phyloP scores from a whole-genome alignment of 495 filamentous ascomycete genomes.

The Chaetomium fimeti region DNA sequence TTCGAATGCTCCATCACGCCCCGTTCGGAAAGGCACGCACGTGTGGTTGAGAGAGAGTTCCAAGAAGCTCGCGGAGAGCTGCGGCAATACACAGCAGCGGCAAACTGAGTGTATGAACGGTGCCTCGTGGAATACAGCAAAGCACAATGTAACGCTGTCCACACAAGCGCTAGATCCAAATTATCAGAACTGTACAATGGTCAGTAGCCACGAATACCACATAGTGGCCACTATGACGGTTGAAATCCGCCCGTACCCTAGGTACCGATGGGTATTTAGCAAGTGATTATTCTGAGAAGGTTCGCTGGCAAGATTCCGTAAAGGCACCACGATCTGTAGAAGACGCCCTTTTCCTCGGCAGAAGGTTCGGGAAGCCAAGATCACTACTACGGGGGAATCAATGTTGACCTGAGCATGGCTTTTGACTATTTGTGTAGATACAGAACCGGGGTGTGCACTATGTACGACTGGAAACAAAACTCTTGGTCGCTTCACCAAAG shows the following conservation, averaged over 20 bases:
- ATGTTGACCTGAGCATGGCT: not conserved
- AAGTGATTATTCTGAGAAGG: too few species aligned
- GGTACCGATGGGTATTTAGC: too few species aligned
- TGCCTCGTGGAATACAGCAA: not conserved
- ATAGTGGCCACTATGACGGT: too few species aligned
- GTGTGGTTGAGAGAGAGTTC: constrained; percentile 37
- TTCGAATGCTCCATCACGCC: constrained; percentile 48
- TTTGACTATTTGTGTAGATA: not conserved
- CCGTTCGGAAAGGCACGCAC: constrained; percentile 34
- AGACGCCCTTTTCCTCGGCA: not conserved
- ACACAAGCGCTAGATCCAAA: not conserved
- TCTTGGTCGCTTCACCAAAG: not conserved
- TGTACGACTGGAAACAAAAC: not conserved
- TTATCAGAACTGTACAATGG: too few species aligned
- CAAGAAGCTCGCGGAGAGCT: constrained; percentile 32
- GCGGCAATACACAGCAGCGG: constrained; percentile 29
- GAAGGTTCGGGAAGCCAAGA: too few species aligned
- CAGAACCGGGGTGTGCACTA: not conserved
- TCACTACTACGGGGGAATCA: not conserved
- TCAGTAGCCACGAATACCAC: too few species aligned
- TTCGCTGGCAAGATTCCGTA: too few species aligned
- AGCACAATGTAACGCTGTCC: not conserved
- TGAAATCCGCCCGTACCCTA: too few species aligned
- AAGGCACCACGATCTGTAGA: too few species aligned
- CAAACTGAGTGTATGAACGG: not conserved